Evolutionary conservation across 1,284 basidiomycete genomes (phyloP), one percentile per base, ranked within the genome.

Genomic region (Trametes sp.): DNA sequence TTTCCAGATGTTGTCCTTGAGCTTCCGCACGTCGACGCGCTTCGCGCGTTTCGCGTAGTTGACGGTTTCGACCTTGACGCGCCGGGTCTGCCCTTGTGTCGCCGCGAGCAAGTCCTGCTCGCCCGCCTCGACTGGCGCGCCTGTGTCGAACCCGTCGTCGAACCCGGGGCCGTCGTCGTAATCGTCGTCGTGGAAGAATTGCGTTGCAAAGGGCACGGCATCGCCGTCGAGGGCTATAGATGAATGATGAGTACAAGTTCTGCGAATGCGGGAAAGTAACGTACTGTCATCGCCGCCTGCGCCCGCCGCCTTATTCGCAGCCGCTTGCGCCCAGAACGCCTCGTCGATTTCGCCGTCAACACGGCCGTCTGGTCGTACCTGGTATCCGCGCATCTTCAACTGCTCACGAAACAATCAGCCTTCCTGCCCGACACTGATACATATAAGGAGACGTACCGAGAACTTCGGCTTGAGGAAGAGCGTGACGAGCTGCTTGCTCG

Each of bases 1-100:
- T 73, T 87, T 92, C 97, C 97, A 99, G 60, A 99, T 98, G 72
- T 96, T 98, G 66, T 99, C 98, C 80, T 99, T 99, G 70, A 99
- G 82, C 77, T 92, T 94, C 73, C 96, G 88, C 51, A 99, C 96
- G 74, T 99, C 98, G 29, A 99, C 96, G 46, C 96, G 84, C 81
- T 98, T 99, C 2, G 98, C 97, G 59, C 93, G 89, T 79, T 97
- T 98, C 4, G 96, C 92, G 73, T 98, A 98, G 70, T 96, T 95
- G 70, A 99, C 95, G 65, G 88, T 88, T 74, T 98, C 94, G 2
- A 96, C 96, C 63, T 89, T 84, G 44, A 94, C 88, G 11, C 93
- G 88, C 56, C 91, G 87, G 44, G 90, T 85, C 71, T 91, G 88
- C 23, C 91, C 89, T 69, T 93, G 89, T 0, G 94, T 93, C 1